Evolutionary conservation across 2,329 filamentous ascomycete genomes (phyloP).

Genomic region (Epichloe coenophiala): DNA sequence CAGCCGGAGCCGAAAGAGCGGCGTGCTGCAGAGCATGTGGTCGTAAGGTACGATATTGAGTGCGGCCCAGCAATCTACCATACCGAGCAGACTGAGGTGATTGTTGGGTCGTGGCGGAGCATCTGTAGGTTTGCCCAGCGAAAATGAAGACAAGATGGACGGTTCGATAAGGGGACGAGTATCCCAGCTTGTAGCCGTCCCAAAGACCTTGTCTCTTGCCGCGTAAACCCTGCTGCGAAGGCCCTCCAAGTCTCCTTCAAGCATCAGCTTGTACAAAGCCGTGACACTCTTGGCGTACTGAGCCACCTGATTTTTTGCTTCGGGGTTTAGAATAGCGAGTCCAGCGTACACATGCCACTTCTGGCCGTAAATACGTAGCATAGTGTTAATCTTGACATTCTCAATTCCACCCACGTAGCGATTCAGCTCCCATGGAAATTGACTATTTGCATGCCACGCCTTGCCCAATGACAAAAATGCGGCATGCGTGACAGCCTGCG

Average conservation of each 20-base stretch:
- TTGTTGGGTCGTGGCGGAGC: slow-evolving; percentile 62
- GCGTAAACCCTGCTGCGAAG: slow-evolving; percentile 55
- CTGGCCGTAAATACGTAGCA: slow-evolving; percentile 90
- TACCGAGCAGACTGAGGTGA: slow-evolving; percentile 82
- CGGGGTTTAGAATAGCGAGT: slow-evolving; percentile 89
- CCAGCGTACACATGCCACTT: slow-evolving; percentile 99
- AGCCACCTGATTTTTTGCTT: slow-evolving; percentile 76
- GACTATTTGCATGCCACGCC: slow-evolving; percentile 86
- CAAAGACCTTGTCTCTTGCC: slow-evolving; percentile 59
- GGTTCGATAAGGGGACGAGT: slow-evolving; percentile 63
- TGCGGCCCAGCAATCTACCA: slow-evolving; percentile 97
- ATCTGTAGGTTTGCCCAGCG: slow-evolving; percentile 56
- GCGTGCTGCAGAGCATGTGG: slow-evolving; percentile 98
- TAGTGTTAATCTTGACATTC: slow-evolving; percentile 98
- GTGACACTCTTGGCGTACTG: slow-evolving; percentile 91
- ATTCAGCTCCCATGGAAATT: slow-evolving; percentile 95
- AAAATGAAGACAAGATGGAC: slow-evolving; percentile 78
- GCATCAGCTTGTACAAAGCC: slow-evolving; percentile 92
- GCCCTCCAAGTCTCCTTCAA: slow-evolving; percentile 67
- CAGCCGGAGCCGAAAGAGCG: slow-evolving; percentile 90
- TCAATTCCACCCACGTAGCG: slow-evolving; percentile 95
- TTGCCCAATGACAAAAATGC: slow-evolving; percentile 97
- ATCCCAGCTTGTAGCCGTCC: slow-evolving; percentile 48
- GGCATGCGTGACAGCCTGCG: slow-evolving; percentile 93
- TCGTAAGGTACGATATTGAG: slow-evolving; percentile 92